phyloP scores from a whole-genome alignment of 2,329 filamentous ascomycete genomes.

The Venturia pyrina region DNA sequence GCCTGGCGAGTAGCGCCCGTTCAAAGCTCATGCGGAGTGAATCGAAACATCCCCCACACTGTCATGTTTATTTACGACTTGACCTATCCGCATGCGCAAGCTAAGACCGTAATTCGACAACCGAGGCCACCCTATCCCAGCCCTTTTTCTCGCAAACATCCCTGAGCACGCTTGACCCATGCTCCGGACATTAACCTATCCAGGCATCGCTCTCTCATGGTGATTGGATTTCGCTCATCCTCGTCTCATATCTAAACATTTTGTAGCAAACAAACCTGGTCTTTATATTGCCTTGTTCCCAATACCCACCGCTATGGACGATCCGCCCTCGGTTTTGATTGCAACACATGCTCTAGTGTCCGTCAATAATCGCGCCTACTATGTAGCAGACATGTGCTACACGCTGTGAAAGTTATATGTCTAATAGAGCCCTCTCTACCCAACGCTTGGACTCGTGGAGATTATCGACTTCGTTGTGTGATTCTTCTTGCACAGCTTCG shows the following conservation, averaged over 20 bases:
- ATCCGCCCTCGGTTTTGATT: conserved; percentile 12
- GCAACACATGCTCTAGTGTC: conserved; percentile 1
- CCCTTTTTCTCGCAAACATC: background rate
- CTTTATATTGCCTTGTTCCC: background rate
- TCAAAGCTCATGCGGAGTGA: background rate
- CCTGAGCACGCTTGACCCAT: background rate
- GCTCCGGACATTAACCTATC: background rate
- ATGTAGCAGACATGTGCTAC: background rate
- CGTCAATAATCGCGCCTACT: background rate
- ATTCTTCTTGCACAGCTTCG: background rate
- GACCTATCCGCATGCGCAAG: background rate
- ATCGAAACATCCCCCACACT: background rate
- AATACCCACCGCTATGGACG: background rate
- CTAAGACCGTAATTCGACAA: background rate
- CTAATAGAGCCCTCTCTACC: background rate
- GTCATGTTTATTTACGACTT: background rate
- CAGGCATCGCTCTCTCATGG: background rate
- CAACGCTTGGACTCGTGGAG: background rate
- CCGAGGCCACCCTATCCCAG: conserved; percentile 8
- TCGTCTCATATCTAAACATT: conserved; percentile 8
- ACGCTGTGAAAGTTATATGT: background rate
- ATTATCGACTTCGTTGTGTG: background rate
- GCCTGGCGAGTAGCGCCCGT: background rate
- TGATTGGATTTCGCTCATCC: background rate
- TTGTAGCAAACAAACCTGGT: conserved; percentile 8